These are phyloP conservation scores for Spizellomyces punctatus DNA, from an alignment of 192 early-diverging fungal species.

Conservation along the genomic window DNA sequence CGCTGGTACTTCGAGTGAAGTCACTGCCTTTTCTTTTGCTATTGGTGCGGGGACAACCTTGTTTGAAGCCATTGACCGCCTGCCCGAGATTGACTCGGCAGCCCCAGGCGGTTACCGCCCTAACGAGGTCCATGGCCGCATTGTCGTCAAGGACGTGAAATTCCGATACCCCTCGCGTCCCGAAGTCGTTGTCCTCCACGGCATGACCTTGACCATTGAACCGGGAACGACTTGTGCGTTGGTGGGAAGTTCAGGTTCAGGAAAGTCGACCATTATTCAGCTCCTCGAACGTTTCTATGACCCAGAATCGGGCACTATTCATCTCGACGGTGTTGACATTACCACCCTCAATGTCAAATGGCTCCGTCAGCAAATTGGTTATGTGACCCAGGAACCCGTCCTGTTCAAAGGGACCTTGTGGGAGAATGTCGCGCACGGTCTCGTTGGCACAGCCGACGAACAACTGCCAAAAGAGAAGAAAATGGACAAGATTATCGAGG, in stretches of 20 bases:
- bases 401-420: constrained; percentile 75
- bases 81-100: constrained; percentile 69
- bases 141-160: constrained; percentile 48
- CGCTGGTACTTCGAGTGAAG: constrained; percentile 69
- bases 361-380: constrained; percentile 83
- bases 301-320: constrained; percentile 56
- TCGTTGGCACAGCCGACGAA: constrained; percentile 56
- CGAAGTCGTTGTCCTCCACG: constrained; percentile 60
- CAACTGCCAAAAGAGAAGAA: constrained; percentile 45
- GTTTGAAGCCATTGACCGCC: constrained; percentile 79
- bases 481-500: constrained; percentile 43
- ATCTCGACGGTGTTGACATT: constrained; percentile 76
- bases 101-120: constrained; percentile 35
- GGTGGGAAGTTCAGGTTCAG: constrained; percentile 79
- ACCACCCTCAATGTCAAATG: constrained; percentile 78
- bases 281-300: constrained; percentile 87
- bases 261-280: constrained; percentile 81
- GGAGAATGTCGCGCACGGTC: constrained; percentile 73
- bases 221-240: constrained; percentile 82
- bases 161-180: constrained; percentile 70
- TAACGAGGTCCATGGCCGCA: constrained; percentile 34
- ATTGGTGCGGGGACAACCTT: constrained; percentile 82
- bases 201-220: constrained; percentile 53
- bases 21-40: constrained; percentile 74
- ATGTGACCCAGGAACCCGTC: constrained; percentile 92